Percentiles rank a stretch among this genome's conserved stretches.
Evolutionary conservation across 768 basidiomycete genomes (phyloP).

Genomic region (Pholiota microspora): DNA sequence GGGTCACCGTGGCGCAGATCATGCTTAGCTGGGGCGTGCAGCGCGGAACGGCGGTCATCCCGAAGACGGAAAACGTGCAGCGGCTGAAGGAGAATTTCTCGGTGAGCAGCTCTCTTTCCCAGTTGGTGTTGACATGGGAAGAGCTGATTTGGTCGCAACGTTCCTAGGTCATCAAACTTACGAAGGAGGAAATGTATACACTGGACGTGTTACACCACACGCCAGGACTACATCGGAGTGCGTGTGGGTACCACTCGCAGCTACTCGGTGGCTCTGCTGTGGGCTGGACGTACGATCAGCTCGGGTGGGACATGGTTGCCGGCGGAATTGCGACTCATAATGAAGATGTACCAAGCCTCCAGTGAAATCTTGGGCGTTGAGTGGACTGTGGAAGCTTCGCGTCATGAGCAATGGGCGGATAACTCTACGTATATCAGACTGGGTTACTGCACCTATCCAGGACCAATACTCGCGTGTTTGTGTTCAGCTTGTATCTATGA

Average conservation of each 20-base stretch:
- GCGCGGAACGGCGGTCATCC: slow-evolving; percentile 1
- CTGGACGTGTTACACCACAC: neutral
- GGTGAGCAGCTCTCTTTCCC: neutral
- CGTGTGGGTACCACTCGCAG: neutral
- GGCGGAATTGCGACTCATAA: neutral
- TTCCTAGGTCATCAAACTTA: slow-evolving; percentile 4
- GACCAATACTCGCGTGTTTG: no score
- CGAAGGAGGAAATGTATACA: neutral
- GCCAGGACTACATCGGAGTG: slow-evolving; percentile 1
- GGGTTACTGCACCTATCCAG: no score
- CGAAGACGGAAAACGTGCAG: neutral
- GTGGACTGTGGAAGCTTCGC: no score
- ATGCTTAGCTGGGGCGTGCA: slow-evolving; percentile 6
- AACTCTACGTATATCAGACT: no score
- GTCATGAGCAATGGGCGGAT: no score
- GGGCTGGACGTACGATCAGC: slow-evolving; percentile 3
- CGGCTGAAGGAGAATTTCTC: slow-evolving; percentile 4
- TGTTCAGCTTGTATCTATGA: no score
- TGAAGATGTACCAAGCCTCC: no score
- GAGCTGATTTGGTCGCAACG: neutral
- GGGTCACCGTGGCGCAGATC: neutral
- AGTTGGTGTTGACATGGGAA: neutral
- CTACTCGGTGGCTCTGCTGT: neutral
- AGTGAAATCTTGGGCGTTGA: no score
- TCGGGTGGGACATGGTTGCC: slow-evolving; percentile 2